Base-by-base conservation (phyloP, 2,329 filamentous ascomycete genomes). In the Triangularia verruculosa region DNA sequence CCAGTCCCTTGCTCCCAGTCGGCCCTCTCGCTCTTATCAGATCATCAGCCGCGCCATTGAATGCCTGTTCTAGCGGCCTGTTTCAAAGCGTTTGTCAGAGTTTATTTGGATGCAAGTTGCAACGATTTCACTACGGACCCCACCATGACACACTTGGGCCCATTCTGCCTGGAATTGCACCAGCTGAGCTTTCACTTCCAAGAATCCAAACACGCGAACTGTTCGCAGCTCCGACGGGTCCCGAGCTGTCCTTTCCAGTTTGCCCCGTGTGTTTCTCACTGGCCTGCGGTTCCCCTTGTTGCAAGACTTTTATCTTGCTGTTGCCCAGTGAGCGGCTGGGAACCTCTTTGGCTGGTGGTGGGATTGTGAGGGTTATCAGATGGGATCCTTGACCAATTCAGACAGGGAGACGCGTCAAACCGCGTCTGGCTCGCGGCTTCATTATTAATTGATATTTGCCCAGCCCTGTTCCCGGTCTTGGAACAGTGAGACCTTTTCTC, bases 1-100 rank as follows among this genome's bases (percentile, higher is more conserved):
- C 66, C 51, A 12, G 32, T 11, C 7, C 39, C 39, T 47, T 47
- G 4, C 6, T 27, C 58, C 55, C 53, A 53, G 61, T 60, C 64
- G 55, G 64, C 54, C n/a, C 20, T 55, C 62, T 67, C 64, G 64
- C 66, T 58, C 56, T 67, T 68, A 68, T 68, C 66, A 65, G 66
- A 68, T 68, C 65, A 43, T 65, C 63, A 61, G 61, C 66, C 63
- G 63, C 62, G 59, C 59, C 51, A 54, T 24, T 27, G n/a, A 47
- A 47, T 47, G 39, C 39, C 39, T 47, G 2, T 8, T 47, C 39
- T 8, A 47, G 39, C 7, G 39, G 39, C 5, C 39, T 8, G 17
- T 47, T 47, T 17, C n/a, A 7, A 17, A 9, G n/a, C 39, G 39
- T 47, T 47, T 47, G 39, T 20, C 39, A 47, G 39, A 47, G 39